Conservation (phyloP, 1,284 basidiomycete species). For the Thelephora terrestris region DNA sequence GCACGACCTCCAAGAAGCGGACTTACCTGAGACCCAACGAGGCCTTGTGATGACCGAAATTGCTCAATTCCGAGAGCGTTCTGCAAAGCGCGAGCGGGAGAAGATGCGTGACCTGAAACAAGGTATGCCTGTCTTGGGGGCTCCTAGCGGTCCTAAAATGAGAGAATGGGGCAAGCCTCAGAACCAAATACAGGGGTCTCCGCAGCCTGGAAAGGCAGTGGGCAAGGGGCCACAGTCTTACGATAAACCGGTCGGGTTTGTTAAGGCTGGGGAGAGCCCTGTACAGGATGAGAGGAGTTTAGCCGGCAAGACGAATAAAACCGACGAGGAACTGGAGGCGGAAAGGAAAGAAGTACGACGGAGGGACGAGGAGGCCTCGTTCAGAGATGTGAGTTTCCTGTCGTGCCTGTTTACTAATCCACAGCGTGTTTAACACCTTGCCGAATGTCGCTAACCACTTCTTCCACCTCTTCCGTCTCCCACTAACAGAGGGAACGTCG, state of each 20-base stretch:
- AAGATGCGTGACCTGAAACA: constrained; percentile 67
- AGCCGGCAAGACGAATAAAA: constrained; percentile 40
- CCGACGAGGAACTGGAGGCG: constrained; percentile 78
- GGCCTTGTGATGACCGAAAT: constrained; percentile 92
- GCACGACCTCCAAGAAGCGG: constrained; percentile 89
- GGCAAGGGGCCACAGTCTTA: constrained; percentile 68
- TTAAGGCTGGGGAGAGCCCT: constrained; percentile 47
- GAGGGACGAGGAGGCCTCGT: constrained; percentile 72
- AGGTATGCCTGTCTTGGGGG: constrained; percentile 34
- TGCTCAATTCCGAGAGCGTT: constrained; percentile 83
- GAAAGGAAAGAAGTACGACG: constrained; percentile 65
- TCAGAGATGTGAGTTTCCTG: constrained; percentile 62
- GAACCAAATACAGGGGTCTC: constrained; percentile 15
- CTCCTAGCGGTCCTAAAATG: constrained; percentile 62
- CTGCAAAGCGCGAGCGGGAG: constrained; percentile 79
- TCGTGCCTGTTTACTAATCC: constrained; percentile 1
- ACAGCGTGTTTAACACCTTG: neutral
- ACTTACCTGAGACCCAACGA: constrained; percentile 91
- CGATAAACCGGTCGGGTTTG: constrained; percentile 70
- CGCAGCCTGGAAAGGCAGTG: constrained; percentile 29
- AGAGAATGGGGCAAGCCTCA: constrained; percentile 67
- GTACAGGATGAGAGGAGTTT: constrained; percentile 25
- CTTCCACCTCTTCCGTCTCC: no score
- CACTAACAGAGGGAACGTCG: constrained; percentile 60
- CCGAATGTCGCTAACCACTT: no score